Evolutionary conservation across 331 rosid genomes (phyloP).

Genomic region (Pyrus hybrid): DNA sequence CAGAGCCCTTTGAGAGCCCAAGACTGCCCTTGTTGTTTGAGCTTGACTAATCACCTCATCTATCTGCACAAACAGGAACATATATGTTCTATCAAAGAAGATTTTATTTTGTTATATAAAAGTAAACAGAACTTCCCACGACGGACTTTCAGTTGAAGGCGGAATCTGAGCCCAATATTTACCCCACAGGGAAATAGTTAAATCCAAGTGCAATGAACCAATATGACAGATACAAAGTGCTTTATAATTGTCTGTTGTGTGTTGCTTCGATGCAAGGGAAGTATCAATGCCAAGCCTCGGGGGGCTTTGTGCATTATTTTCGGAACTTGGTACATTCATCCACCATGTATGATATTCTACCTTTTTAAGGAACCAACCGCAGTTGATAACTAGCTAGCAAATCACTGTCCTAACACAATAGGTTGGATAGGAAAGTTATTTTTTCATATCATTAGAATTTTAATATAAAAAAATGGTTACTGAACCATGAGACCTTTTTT

Average conservation of each 20-base stretch:
- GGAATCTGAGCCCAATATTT: background rate
- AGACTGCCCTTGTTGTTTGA: conserved; percentile 79
- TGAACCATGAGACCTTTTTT: no score
- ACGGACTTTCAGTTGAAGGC: background rate
- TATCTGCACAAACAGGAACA: conserved; percentile 40
- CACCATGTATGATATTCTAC: background rate
- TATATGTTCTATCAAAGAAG: background rate
- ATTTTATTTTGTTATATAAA: background rate
- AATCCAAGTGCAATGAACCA: background rate
- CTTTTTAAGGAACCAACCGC: background rate
- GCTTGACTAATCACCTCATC: conserved; percentile 99
- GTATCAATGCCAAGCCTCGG: background rate
- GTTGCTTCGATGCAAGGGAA: background rate
- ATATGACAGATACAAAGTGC: background rate
- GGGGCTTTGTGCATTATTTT: background rate
- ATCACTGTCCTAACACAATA: background rate
- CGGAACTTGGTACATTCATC: background rate
- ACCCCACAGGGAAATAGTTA: background rate
- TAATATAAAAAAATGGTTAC: no score
- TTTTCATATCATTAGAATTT: background rate
- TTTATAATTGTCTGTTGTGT: background rate
- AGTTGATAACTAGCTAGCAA: background rate
- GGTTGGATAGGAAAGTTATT: background rate
- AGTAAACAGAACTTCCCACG: background rate
- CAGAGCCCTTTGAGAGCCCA: conserved; percentile 77